Percentiles rank a stretch among this genome's conserved stretches.
Conservation (phyloP, 1,284 basidiomycete species). For the Moesziomyces parantarcticus region DNA sequence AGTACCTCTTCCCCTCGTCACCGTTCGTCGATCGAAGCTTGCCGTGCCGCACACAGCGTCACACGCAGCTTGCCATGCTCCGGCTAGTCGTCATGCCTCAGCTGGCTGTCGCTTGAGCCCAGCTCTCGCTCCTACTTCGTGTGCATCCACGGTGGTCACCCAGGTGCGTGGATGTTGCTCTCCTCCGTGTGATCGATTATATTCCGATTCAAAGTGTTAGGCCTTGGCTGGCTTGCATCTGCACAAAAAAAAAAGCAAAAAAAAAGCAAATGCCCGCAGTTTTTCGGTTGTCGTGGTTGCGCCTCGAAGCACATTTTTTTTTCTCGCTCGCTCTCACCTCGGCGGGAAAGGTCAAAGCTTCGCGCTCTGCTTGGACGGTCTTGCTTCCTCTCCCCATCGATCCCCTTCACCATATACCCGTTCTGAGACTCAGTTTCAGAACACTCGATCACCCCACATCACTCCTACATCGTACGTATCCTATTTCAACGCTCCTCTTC, state of each 20-base stretch:
- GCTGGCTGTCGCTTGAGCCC: no score
- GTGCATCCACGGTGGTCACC: no score
- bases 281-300: constrained; percentile 3
- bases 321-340: no score
- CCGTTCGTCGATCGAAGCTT: no score
- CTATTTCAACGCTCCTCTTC: background rate
- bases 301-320: constrained; percentile 6
- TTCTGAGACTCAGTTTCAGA: constrained; percentile 43
- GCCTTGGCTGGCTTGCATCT: no score
- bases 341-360: background rate
- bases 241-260: background rate
- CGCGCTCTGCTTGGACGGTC: background rate
- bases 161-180: background rate
- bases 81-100: no score
- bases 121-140: background rate
- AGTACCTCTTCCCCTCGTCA: no score
- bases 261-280: constrained; percentile 20
- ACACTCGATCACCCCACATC: constrained; percentile 39
- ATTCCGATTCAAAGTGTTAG: no score
- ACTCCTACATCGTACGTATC: constrained; percentile 24
- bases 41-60: no score
- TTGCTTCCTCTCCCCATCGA: constrained; percentile 38
- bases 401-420: constrained; percentile 40
- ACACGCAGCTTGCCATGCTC: no score
- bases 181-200: background rate